Evolutionary conservation across 352 stramenopile genomes (phyloP), one percentile per base, ranked within the genome.

Genomic region (Phytophthora sp.): DNA sequence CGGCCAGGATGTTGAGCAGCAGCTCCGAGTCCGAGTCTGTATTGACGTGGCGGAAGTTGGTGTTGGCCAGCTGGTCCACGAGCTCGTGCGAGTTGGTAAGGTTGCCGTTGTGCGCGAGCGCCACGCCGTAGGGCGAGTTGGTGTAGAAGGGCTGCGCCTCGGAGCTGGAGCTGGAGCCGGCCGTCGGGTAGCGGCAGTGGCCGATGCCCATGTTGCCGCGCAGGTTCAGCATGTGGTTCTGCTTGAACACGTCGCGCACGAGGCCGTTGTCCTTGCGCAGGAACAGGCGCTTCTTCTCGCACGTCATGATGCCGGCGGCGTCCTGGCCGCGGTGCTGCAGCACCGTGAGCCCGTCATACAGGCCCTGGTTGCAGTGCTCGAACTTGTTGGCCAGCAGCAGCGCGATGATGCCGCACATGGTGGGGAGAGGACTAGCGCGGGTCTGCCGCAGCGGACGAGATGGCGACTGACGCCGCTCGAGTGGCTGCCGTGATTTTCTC

Each of bases 11-110:
- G 79, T 99, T 99, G 57, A 99, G 86, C 41, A 99, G 74, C 48
- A 99, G 74, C 82, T 99, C 98, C 51, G 94, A 99, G 89, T 99
- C 98, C 62, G 94, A 99, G 82, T 99, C 96, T 21, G 97, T 99
- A 81, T 99, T 99, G 58, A 99, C 92, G 78, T 99, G 97, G 48
- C 96, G 84, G 67, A 95, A 94, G 81, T 97, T 95, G 44, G 89
- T 91, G 57, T 94, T 92, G 32, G 89, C 83, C 55, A 99, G 82
- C 54, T 97, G 75, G 63, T 96, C 77, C 26, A 95, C 88, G 18
- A 99, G 82, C 61, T 99, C 92, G 52, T 96, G 88, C 42, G 96
- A 98, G 84, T 99, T 99, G 37, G 96, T 99, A 21, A 99, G 80
- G 77, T 99, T 99, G 48, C 98, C 98, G 79, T 99, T 99, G 74